A percentile compares a stretch with the other conserved stretches of the same genome.
Evolutionary conservation across 805 yeast genomes (phyloP).

Genomic region (Saccharomycopsis fermentans): DNA sequence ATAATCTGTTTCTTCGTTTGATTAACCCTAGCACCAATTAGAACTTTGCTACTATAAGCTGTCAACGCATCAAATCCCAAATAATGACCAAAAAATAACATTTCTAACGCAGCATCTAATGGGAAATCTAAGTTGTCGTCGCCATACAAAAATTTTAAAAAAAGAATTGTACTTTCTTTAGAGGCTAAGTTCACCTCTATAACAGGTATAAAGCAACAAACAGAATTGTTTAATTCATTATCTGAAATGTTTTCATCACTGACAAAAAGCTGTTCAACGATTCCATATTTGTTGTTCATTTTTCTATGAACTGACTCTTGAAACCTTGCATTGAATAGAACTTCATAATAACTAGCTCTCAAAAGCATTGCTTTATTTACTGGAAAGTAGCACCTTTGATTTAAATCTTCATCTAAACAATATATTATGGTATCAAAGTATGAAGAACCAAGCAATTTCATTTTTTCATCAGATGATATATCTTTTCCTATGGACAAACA

Average conservation of each 20-base stretch:
- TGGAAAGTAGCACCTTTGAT: constrained; percentile 37
- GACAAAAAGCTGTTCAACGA: constrained; percentile 6
- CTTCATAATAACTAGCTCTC: constrained; percentile 53
- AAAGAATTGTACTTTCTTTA: constrained; percentile 35
- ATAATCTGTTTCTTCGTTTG: not conserved
- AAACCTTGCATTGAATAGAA: constrained; percentile 47
- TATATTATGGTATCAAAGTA: constrained; percentile 4
- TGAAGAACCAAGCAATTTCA: not conserved
- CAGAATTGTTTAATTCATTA: not conserved
- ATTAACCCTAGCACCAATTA: not conserved
- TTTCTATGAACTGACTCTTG: not conserved
- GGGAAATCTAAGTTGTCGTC: constrained; percentile 49
- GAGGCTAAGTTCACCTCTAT: constrained; percentile 26
- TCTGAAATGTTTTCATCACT: not conserved
- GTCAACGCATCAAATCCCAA: constrained; percentile 19
- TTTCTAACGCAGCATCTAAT: constrained; percentile 40
- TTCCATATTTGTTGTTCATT: not conserved
- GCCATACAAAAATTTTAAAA: constrained; percentile 43
- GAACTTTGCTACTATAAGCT: not conserved
- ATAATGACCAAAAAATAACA: constrained; percentile 46
- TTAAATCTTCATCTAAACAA: constrained; percentile 11
- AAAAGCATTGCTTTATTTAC: constrained; percentile 51
- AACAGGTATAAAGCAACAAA: constrained; percentile 23
- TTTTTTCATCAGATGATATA: not conserved
- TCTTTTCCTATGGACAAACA: not conserved